Conservation (phyloP, 2,329 filamentous ascomycete genomes). For the Escovopsis sp. region DNA sequence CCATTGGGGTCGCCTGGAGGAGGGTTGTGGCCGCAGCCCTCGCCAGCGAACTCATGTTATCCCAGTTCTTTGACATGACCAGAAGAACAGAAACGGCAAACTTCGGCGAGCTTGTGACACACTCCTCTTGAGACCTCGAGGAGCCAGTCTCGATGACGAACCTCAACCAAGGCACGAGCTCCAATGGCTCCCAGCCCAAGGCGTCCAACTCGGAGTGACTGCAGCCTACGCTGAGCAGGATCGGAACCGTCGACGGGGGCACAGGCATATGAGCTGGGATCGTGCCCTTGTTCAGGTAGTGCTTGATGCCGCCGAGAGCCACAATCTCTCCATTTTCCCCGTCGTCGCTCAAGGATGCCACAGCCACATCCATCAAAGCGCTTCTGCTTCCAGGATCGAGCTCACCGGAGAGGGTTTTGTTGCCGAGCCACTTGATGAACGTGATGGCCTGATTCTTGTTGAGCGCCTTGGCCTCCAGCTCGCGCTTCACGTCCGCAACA, state of each 20-base stretch:
- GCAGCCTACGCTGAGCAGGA: constrained; percentile 64
- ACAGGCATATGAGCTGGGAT: constrained; percentile 73
- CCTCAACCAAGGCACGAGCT: constrained; percentile 71
- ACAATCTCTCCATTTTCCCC: constrained; percentile 55
- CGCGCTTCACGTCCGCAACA: constrained; percentile 68
- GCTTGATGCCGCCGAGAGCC: constrained; percentile 58
- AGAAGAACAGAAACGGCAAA: constrained; percentile 67
- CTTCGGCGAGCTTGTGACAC: constrained; percentile 53
- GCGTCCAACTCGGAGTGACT: constrained; percentile 54
- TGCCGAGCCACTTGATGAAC: constrained; percentile 73
- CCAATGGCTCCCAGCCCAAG: constrained; percentile 74
- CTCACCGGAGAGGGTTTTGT: constrained; percentile 55
- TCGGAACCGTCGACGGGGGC: constrained; percentile 69
- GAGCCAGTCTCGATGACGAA: constrained; percentile 60
- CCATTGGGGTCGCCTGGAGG: constrained; percentile 54
- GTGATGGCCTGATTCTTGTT: constrained; percentile 62
- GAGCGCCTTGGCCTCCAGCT: constrained; percentile 70
- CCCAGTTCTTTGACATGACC: constrained; percentile 81
- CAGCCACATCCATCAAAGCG: constrained; percentile 62
- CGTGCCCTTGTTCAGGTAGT: constrained; percentile 60
- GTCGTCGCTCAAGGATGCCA: constrained; percentile 53
- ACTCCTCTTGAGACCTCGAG: constrained; percentile 45
- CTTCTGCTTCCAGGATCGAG: constrained; percentile 54
- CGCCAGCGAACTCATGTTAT: constrained; percentile 51
- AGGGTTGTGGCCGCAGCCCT: constrained; percentile 51